Evolutionary conservation across 331 rosid species (phyloP).

Genomic region (Cydonia oblonga): DNA sequence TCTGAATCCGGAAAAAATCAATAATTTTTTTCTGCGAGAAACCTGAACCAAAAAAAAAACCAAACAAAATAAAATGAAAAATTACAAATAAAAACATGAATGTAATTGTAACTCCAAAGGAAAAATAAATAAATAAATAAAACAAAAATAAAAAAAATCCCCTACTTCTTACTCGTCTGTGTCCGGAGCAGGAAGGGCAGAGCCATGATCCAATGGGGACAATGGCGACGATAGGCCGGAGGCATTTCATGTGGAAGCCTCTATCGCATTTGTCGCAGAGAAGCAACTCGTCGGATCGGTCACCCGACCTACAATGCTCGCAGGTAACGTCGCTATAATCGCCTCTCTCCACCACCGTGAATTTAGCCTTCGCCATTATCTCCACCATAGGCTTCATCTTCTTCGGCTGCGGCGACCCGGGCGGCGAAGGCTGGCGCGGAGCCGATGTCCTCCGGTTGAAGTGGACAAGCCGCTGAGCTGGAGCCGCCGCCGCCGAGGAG

Average conservation of each 20-base stretch:
- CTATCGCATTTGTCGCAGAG: background rate
- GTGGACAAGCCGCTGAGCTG: background rate
- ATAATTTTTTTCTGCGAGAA: background rate
- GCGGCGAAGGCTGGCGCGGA: background rate
- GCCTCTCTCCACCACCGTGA: background rate
- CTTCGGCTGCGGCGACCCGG: background rate
- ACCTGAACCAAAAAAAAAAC: background rate
- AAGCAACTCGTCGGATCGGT: background rate
- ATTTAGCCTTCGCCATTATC: background rate
- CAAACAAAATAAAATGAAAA: too few species aligned
- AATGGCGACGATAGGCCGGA: background rate
- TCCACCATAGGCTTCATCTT: background rate
- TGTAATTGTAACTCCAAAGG: background rate
- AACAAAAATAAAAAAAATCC: background rate
- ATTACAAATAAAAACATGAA: background rate
- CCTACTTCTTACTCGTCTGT: background rate
- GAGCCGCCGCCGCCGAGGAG: background rate
- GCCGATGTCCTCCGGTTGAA: background rate
- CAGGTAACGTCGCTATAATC: background rate
- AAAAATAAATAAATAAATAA: too few species aligned
- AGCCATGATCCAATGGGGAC: background rate
- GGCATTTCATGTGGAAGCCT: background rate
- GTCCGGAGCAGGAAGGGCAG: background rate
- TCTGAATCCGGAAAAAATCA: background rate
- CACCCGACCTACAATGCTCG: background rate